Base-by-base conservation (phyloP, 2,329 filamentous ascomycete genomes). In the Alternaria viburni region DNA sequence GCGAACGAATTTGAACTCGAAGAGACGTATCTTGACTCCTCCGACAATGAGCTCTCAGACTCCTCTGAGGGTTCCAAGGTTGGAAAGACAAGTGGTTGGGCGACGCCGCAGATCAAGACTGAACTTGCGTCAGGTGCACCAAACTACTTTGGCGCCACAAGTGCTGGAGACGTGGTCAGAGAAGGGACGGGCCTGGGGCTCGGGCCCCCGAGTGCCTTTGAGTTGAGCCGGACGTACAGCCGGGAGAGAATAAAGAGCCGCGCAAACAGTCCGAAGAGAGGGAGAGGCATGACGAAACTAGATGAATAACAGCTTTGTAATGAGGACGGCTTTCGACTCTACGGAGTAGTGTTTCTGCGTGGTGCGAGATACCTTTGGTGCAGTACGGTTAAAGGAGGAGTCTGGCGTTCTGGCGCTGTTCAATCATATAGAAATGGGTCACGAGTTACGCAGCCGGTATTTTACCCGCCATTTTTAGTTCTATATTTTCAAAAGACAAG, bases 141-240 rank as follows among this genome's bases (percentile, higher is more conserved):
- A 44, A 50, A 54, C 47, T 62, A 77, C 65, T 70, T 77, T 71
- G 54, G 74, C 64, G 9, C 51, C 12, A 23, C 64, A 13, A 23
- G 63, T 15, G 64, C 62, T 7, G 50, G 59, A 15, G 73, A 77
- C 55, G 57, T 77, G 21, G 43, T 75, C 25, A 54, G 64, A 10
- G 77, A 79, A 50, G 80, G 77, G 0, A 69, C 69, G 1, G 75
- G 72, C 3, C 52, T 79, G 21, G 80, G 77, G 55, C 71, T 73
- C 64, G 75, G 61, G 8, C 71, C 74, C 7, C 67, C 72, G 4
- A 64, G 59, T 41, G 74, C 62, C 12, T 75, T 77, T 57, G 86
- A 88, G 67, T 89, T 92, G 57, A 87, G 93, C 3, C 85, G 95
- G 69, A 96, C 92, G 0, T 95, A 97, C 76, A 97, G 93, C 76